Conservation (phyloP, 2,329 filamentous ascomycete genomes). For the Sarocladiaceae sp. region DNA sequence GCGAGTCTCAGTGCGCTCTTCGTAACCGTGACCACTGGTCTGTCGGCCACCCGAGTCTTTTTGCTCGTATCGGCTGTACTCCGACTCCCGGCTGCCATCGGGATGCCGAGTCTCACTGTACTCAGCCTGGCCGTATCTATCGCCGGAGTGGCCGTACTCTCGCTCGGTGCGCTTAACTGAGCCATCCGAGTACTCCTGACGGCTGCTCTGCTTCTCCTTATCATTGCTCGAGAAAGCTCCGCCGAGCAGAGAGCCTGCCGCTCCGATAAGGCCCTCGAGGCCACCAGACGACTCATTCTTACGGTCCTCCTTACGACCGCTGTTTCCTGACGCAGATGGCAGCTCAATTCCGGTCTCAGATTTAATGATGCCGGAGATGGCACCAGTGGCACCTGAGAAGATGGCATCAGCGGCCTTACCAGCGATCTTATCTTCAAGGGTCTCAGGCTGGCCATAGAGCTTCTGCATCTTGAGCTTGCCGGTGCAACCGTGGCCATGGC, state of each 20-base stretch:
- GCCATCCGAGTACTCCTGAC: constrained; percentile 51
- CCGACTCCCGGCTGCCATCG: constrained; percentile 49
- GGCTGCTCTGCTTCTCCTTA: constrained; percentile 45
- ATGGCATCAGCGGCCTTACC: constrained; percentile 50
- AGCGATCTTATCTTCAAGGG: constrained; percentile 50
- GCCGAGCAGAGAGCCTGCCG: constrained; percentile 61
- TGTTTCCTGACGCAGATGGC: constrained; percentile 22
- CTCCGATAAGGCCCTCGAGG: constrained; percentile 64
- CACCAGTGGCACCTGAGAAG: constrained; percentile 51
- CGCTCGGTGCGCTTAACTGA: constrained; percentile 55
- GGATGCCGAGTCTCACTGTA: constrained; percentile 52
- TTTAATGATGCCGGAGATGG: constrained; percentile 39
- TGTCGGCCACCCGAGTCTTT: constrained; percentile 32
- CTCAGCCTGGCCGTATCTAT: constrained; percentile 55
- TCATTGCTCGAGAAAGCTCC: constrained; percentile 50
- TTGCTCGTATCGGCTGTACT: constrained; percentile 59
- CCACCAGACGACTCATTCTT: constrained; percentile 36
- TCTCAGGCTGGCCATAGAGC: constrained; percentile 44
- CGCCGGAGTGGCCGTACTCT: constrained; percentile 52
- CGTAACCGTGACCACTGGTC: constrained; percentile 47
- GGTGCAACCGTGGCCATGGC: constrained; percentile 76
- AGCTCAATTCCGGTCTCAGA: constrained; percentile 39
- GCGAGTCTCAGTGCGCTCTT: constrained; percentile 50
- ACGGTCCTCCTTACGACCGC: constrained; percentile 44
- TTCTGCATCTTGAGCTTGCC: constrained; percentile 76